A percentile compares a stretch with the other conserved stretches of the same genome.
phyloP scores from a whole-genome alignment of 805 yeast species.

The Kazachstania taianensis region DNA sequence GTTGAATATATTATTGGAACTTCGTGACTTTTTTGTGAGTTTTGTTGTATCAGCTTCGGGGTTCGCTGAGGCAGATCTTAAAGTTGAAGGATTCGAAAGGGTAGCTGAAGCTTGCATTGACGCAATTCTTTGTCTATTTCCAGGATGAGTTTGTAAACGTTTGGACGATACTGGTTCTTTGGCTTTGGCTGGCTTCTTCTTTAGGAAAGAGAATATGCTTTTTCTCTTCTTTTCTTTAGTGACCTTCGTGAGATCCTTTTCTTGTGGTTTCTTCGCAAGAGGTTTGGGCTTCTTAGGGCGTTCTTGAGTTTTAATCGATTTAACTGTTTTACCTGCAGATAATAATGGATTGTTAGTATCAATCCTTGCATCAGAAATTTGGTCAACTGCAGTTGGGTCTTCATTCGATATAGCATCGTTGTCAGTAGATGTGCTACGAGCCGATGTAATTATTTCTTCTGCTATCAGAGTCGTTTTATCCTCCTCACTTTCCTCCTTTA shows the following conservation, averaged over 20 bases:
- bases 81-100: slow-evolving; percentile 2
- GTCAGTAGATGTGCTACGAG: too few relatives aligned
- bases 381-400: too few relatives aligned
- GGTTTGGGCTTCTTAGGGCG: not conserved
- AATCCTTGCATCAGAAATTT: too few relatives aligned
- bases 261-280: not conserved
- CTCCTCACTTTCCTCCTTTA: not conserved
- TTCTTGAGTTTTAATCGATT: not conserved
- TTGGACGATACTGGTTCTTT: not conserved
- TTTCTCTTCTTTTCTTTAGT: slow-evolving; percentile 12
- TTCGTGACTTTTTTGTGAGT: slow-evolving; percentile 20
- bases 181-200: slow-evolving; percentile 9
- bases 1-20: slow-evolving; percentile 24
- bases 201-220: slow-evolving; percentile 25
- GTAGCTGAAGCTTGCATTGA: slow-evolving; percentile 10
- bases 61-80: not conserved
- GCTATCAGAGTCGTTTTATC: too few relatives aligned
- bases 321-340: too few relatives aligned
- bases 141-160: too few relatives aligned
- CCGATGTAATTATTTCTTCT: too few relatives aligned
- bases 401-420: too few relatives aligned
- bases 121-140: slow-evolving; percentile 9
- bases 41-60: slow-evolving; percentile 2
- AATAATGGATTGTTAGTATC: too few relatives aligned
- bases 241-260: not conserved